Percentiles rank a stretch among this genome's conserved stretches.
Conservation (phyloP, 1,284 basidiomycete species). For the Tylopilus sp. region DNA sequence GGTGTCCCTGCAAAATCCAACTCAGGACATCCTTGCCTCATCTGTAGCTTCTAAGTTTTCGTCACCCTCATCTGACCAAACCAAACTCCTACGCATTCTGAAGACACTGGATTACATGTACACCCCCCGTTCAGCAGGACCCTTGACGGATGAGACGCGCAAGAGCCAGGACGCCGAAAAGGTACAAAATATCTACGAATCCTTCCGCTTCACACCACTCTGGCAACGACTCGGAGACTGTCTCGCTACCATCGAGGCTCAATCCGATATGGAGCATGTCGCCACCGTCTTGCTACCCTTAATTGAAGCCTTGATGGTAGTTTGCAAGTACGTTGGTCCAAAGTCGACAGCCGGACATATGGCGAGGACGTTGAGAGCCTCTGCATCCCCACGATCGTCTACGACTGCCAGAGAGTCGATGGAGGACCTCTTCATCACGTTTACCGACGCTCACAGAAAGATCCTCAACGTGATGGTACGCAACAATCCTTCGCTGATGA, state of each 20-base stretch:
- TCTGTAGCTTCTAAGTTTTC: constrained; percentile 86
- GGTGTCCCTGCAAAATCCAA: constrained; percentile 54
- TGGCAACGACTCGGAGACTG: constrained; percentile 89
- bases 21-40: constrained; percentile 58
- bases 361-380: constrained; percentile 53
- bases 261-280: constrained; percentile 79
- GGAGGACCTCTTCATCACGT: constrained; percentile 89
- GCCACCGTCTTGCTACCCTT: constrained; percentile 88
- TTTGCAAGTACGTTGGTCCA: constrained; percentile 89
- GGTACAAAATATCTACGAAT: constrained; percentile 82
- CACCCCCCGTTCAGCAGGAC: constrained; percentile 58
- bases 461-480: constrained; percentile 97
- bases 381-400: constrained; percentile 66
- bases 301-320: constrained; percentile 96
- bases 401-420: constrained; percentile 67
- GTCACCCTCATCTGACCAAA: constrained; percentile 87
- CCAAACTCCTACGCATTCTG: constrained; percentile 87
- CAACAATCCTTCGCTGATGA: constrained; percentile 97
- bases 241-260: constrained; percentile 77
- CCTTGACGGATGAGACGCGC: constrained; percentile 40
- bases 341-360: constrained; percentile 46
- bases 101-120: constrained; percentile 98
- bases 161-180: constrained; percentile 68
- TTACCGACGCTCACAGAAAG: constrained; percentile 94
- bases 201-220: constrained; percentile 81